Evolutionary conservation across 2,329 filamentous ascomycete genomes (phyloP).

Genomic region (Monilinia fructigena): DNA sequence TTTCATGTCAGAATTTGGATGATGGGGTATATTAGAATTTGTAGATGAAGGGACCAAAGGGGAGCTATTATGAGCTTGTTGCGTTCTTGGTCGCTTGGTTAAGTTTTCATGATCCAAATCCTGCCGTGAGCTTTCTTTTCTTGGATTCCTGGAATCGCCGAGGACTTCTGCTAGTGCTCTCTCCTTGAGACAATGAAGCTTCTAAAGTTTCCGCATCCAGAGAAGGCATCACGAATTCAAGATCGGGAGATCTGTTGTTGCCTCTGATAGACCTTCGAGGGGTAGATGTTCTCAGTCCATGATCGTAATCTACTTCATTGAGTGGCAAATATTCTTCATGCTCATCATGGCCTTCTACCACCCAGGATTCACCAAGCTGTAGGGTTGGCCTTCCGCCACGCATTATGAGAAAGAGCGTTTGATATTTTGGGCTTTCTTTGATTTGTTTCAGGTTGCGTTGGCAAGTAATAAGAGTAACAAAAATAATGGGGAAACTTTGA

Average conservation of each 20-base stretch:
- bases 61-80: conserved; percentile 1
- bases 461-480: not conserved
- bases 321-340: conserved; percentile 30
- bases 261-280: conserved; percentile 30
- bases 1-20: conserved; percentile 6
- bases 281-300: conserved; percentile 22
- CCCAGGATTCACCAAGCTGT: conserved; percentile 39
- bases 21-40: not conserved
- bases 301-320: conserved; percentile 28
- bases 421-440: not conserved
- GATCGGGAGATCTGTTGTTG: conserved; percentile 36
- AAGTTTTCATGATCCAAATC: conserved; percentile 28
- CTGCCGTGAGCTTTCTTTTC: conserved; percentile 29
- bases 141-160: conserved; percentile 30
- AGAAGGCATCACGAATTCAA: conserved; percentile 40
- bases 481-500: not conserved
- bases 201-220: conserved; percentile 37
- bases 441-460: not conserved
- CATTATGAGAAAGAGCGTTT: conserved; percentile 24
- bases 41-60: not conserved
- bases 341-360: conserved; percentile 36
- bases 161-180: conserved; percentile 24
- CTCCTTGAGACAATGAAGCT: conserved; percentile 33
- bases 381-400: conserved; percentile 28
- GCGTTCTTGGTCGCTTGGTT: conserved; percentile 29